A percentile compares a stretch with the other conserved stretches of the same genome.
Conservation (phyloP, 176 grass and related monocot genomes). For the Tillandsia leiboldiana region DNA sequence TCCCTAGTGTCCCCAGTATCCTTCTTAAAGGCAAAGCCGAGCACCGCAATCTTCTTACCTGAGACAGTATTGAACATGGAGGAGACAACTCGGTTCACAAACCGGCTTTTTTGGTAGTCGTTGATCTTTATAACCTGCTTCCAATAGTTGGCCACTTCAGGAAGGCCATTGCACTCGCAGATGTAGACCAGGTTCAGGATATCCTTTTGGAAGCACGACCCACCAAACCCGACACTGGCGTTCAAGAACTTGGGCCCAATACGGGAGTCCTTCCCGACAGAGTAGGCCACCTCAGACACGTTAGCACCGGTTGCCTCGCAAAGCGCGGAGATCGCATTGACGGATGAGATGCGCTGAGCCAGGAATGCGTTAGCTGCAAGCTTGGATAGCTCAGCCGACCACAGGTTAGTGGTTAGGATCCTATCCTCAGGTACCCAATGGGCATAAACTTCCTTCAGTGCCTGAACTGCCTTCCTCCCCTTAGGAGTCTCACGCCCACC, state of each 20-base stretch:
- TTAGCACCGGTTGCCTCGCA: constrained; percentile 58
- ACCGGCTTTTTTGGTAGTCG: constrained; percentile 59
- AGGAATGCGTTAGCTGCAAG: constrained; percentile 62
- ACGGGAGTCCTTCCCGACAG: constrained; percentile 45
- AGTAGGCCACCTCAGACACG: constrained; percentile 34
- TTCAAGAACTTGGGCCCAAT: constrained; percentile 56
- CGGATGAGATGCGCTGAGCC: constrained; percentile 34
- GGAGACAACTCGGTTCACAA: constrained; percentile 53
- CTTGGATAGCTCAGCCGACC: constrained; percentile 59
- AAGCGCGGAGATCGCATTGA: constrained; percentile 48
- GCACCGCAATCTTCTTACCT: constrained; percentile 57
- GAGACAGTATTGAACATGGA: constrained; percentile 69
- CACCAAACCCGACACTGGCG: constrained; percentile 53
- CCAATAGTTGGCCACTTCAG: constrained; percentile 55
- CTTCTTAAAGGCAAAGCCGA: constrained; percentile 61
- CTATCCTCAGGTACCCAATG: constrained; percentile 54
- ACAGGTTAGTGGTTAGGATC: constrained; percentile 52
- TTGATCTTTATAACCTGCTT: constrained; percentile 65
- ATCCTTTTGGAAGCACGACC: constrained; percentile 65
- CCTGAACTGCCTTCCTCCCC: constrained; percentile 41
- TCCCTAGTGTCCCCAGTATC: constrained; percentile 56
- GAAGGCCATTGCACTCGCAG: constrained; percentile 54
- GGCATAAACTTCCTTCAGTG: constrained; percentile 51
- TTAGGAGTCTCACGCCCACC: constrained; percentile 55
- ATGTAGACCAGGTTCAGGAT: constrained; percentile 67